Percentiles rank a stretch among this genome's conserved stretches.
These are phyloP conservation scores for Prosopis cineraria DNA, from an alignment of 306 rosid genomes.

Conservation along the genomic window DNA sequence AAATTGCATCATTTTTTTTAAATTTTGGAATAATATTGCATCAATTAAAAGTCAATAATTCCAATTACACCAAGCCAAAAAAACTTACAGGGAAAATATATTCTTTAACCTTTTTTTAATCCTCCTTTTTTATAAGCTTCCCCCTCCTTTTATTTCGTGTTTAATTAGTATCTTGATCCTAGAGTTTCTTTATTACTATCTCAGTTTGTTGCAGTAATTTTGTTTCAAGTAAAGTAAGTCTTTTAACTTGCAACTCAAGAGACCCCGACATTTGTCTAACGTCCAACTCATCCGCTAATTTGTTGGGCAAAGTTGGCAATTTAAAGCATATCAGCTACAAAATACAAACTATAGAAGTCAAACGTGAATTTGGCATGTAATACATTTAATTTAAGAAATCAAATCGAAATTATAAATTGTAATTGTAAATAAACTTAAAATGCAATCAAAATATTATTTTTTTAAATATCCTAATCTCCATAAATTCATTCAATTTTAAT, in stretches of 20 bases:
- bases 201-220: neutral
- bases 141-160: neutral
- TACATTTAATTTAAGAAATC: neutral
- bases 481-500: neutral
- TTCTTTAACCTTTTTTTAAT: too few species aligned
- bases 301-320: neutral
- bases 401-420: neutral
- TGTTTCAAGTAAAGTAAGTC: neutral
- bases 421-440: neutral
- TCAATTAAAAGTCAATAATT: too few species aligned
- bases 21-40: too few species aligned
- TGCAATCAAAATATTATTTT: neutral
- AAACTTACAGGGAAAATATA: too few species aligned
- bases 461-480: neutral
- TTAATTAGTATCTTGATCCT: neutral
- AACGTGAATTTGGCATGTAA: neutral
- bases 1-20: too few species aligned
- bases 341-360: neutral
- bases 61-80: too few species aligned
- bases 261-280: neutral
- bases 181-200: neutral
- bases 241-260: neutral
- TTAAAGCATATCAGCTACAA: neutral
- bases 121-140: too few species aligned
- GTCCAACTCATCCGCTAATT: neutral